Conservation (phyloP, 2,329 filamentous ascomycete genomes). For the Pyricularia grisea region DNA sequence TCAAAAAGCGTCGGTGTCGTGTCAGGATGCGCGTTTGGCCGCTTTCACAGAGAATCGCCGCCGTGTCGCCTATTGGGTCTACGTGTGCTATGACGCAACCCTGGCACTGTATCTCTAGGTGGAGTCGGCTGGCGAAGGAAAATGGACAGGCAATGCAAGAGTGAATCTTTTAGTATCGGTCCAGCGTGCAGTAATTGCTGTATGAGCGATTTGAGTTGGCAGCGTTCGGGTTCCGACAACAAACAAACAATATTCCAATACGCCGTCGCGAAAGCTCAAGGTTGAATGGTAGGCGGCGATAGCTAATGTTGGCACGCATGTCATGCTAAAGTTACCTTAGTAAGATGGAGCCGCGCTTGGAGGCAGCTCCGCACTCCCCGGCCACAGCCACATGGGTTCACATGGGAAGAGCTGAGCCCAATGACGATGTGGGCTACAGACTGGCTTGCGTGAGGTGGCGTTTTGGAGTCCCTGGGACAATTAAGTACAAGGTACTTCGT, state of each 20-base stretch:
- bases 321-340: not conserved
- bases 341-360: not conserved
- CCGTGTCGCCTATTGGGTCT: not conserved
- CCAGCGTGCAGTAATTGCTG: not conserved
- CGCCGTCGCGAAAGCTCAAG: not conserved
- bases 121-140: not conserved
- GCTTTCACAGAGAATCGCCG: not conserved
- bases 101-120: not conserved
- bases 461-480: not conserved
- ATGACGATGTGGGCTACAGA: not conserved
- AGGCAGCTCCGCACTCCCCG: not conserved
- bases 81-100: slow-evolving; percentile 1
- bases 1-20: not conserved
- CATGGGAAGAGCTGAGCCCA: not conserved
- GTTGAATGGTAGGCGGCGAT: not conserved
- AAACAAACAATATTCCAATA: not conserved
- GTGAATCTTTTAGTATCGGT: not conserved
- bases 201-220: not conserved
- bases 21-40: not conserved
- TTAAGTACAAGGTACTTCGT: too few relatives aligned
- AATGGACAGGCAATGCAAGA: not conserved
- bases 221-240: not conserved
- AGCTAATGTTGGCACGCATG: not conserved
- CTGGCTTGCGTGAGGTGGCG: not conserved
- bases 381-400: not conserved